Base-by-base conservation (phyloP, 768 basidiomycete genomes). In the Arthromyces matolae region DNA sequence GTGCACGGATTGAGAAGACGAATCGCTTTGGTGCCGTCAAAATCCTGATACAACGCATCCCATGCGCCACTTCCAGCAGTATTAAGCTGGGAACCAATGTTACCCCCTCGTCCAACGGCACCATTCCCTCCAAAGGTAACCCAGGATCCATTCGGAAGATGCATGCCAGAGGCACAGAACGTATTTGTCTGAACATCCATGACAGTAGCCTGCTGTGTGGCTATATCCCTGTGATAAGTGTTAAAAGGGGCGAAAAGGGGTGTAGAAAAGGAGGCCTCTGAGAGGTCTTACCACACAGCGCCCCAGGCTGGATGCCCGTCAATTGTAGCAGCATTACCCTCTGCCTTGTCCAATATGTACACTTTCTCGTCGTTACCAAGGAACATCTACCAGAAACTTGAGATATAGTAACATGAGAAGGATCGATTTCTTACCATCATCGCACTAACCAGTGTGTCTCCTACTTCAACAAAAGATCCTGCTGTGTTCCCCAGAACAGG, bases 311-410 rank as follows among this genome's bases (percentile, higher is more conserved):
- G 73, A 67, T 89, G 89, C 0, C 78, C 80, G 51, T 77, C 71
- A 50, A 91, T 73, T 54, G 73, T 67, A 5, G 77, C 77, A 3
- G 74, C 72, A 60, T 93, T 93, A 31, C 79, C 80, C 61, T 93
- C 89, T 1, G 84, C 81, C 71, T 96, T 96, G 73, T 96, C 92
- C 16, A 93, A 69, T 18, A 93, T 86, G 65, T 93, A 94, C 25
- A 94, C 85, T 61, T 83, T 89, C 54, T 89, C 71, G 3, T 76
- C 68, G 52, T 84, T 88, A 24, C 87, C 90, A 39, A 93, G 67
- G 64, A 93, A 89, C 79, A 86, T 80, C 87, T 86, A 59, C 19
- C 52, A 33, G 47, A 22, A 19, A 46, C 36, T 29, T 47, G 37
- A 13, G 19, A 34, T 34, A 9, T 19, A 22, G 9, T 3, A 10